A percentile compares a stretch with the other conserved stretches of the same genome.
These are phyloP conservation scores for Rhodamnia argentea DNA, from an alignment of 345 rosid species.

Conservation along the genomic window DNA sequence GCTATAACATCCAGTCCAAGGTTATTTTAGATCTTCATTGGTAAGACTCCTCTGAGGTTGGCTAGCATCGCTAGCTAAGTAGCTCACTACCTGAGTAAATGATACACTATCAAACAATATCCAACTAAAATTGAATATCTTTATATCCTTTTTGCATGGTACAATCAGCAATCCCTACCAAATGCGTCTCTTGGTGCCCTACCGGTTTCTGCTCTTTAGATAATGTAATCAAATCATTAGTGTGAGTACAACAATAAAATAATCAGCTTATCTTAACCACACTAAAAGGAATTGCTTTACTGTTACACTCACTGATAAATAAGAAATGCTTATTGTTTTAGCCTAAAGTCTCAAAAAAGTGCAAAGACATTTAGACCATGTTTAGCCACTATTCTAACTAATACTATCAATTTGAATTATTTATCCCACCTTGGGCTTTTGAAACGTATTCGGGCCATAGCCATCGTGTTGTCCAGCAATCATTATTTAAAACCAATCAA, in stretches of 20 bases:
- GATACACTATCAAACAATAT: background rate
- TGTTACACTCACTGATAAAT: background rate
- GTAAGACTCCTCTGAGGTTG: background rate
- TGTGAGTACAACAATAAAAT: background rate
- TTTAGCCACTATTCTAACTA: background rate
- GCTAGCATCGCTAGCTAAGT: background rate
- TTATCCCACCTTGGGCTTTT: background rate
- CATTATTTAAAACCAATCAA: background rate
- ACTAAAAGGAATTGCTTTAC: background rate
- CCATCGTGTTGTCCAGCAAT: background rate
- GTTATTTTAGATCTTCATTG: background rate
- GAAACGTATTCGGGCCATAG: background rate
- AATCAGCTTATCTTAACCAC: background rate
- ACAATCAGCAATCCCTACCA: background rate
- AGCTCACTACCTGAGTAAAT: background rate
- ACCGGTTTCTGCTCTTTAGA: background rate
- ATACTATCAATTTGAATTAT: background rate
- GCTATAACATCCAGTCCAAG: background rate
- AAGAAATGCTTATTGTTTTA: background rate
- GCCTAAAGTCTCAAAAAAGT: background rate
- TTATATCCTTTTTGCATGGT: background rate
- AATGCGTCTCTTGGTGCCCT: background rate
- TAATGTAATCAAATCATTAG: background rate
- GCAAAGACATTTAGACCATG: background rate
- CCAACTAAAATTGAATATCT: background rate